phyloP scores from a whole-genome alignment of 2,329 filamentous ascomycete species.

The Paramyrothecium sp. region DNA sequence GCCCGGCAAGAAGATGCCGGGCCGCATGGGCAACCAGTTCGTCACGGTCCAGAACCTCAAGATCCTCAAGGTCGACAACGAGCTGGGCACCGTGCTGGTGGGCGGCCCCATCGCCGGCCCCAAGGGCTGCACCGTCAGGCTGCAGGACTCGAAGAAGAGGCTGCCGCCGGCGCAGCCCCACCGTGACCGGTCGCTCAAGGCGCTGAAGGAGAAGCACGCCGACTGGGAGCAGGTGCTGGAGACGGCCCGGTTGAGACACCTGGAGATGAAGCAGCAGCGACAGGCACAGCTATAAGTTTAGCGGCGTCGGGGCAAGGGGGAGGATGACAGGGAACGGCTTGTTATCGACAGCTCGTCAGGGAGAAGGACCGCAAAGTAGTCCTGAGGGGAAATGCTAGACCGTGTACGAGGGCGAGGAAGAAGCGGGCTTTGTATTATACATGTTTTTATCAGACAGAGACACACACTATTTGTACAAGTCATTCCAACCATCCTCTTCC shows the following conservation, averaged over 20 bases:
- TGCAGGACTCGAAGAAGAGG: constrained; percentile 92
- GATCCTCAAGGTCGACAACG: constrained; percentile 82
- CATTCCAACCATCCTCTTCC: constrained; percentile 5
- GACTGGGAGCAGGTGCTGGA: constrained; percentile 44
- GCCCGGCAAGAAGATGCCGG: constrained; percentile 97
- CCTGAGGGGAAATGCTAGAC: constrained; percentile 12
- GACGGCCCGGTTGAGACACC: constrained; percentile 47
- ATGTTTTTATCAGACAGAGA: constrained; percentile 25
- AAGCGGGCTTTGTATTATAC: constrained; percentile 39
- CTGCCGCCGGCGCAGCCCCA: constrained; percentile 49
- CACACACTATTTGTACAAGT: constrained; percentile 23
- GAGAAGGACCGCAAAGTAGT: too few relatives aligned
- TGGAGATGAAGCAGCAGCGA: constrained; percentile 53
- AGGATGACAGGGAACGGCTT: background rate
- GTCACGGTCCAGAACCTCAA: constrained; percentile 90
- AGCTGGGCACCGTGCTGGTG: constrained; percentile 84
- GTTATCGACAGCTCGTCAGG: background rate
- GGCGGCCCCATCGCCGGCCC: constrained; percentile 85
- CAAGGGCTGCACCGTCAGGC: constrained; percentile 78
- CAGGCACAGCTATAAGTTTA: constrained; percentile 21
- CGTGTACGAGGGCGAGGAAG: constrained; percentile 19
- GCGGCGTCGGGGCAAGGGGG: constrained; percentile 3
- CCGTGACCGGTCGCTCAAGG: constrained; percentile 42
- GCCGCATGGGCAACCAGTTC: constrained; percentile 86
- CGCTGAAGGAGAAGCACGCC: constrained; percentile 45